phyloP scores from a whole-genome alignment of 768 basidiomycete genomes.

The Mycena capillaripes region DNA sequence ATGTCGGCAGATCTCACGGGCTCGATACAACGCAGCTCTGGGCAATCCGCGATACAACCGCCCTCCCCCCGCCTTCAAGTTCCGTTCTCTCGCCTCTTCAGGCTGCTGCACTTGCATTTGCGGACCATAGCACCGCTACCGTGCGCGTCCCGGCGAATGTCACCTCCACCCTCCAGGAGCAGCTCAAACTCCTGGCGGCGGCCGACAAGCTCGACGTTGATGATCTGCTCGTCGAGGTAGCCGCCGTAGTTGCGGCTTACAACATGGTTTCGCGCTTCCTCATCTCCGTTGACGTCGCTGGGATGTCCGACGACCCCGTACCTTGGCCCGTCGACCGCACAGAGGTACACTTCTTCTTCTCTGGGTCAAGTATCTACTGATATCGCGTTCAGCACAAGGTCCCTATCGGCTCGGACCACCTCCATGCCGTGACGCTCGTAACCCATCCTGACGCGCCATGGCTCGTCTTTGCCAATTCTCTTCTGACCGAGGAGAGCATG shows the following conservation, averaged over 20 bases:
- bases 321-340: slow-evolving; percentile 65
- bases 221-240: slow-evolving; percentile 68
- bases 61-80: slow-evolving; percentile 55
- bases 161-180: slow-evolving; percentile 55
- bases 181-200: slow-evolving; percentile 48
- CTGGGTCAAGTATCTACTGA: background rate
- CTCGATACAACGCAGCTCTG: slow-evolving; percentile 68
- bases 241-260: slow-evolving; percentile 67
- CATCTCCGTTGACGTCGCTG: slow-evolving; percentile 71
- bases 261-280: slow-evolving; percentile 82
- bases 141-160: slow-evolving; percentile 59
- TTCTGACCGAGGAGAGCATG: slow-evolving; percentile 63
- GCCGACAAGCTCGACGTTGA: slow-evolving; percentile 47
- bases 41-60: slow-evolving; percentile 63
- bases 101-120: slow-evolving; percentile 66
- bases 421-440: slow-evolving; percentile 59
- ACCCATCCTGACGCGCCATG: slow-evolving; percentile 59
- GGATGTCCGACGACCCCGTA: slow-evolving; percentile 59
- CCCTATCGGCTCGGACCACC: slow-evolving; percentile 49
- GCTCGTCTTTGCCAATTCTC: slow-evolving; percentile 66
- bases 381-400: slow-evolving; percentile 53
- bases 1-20: slow-evolving; percentile 63
- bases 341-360: slow-evolving; percentile 49
- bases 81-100: slow-evolving; percentile 62
- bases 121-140: slow-evolving; percentile 69